Percentiles rank a stretch among this genome's conserved stretches.
Conservation (phyloP, 1,284 basidiomycete genomes). For the Wallemia ichthyophaga region DNA sequence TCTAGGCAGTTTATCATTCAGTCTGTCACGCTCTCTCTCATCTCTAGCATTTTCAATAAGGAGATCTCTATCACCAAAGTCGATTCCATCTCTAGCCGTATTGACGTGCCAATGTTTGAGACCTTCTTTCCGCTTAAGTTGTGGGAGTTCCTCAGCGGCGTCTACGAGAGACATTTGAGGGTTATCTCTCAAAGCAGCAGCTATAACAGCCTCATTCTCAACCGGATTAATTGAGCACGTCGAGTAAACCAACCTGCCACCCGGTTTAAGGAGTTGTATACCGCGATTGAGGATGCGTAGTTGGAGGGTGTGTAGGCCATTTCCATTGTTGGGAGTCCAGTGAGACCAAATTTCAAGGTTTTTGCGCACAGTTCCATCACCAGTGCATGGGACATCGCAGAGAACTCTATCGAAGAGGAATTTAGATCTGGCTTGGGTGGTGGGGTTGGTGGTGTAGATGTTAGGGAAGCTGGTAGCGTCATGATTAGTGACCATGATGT, state of each 20-base stretch:
- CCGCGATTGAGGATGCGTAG: conserved; percentile 69
- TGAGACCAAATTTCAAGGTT: conserved; percentile 84
- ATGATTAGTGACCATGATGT: conserved; percentile 79
- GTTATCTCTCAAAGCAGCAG: conserved; percentile 41
- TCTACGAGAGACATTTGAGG: conserved; percentile 22
- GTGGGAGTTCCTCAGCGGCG: not conserved
- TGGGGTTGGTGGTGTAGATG: conserved; percentile 23
- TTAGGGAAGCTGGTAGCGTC: conserved; percentile 72
- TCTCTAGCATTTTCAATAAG: conserved; percentile 17
- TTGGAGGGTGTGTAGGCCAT: conserved; percentile 70
- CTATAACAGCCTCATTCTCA: conserved; percentile 90
- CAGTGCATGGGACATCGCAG: conserved; percentile 90
- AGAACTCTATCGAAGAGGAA: conserved; percentile 77
- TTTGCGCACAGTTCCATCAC: conserved; percentile 86
- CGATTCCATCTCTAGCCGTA: not conserved
- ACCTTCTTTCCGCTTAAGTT: not conserved
- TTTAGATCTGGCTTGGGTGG: conserved; percentile 9
- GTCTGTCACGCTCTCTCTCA: conserved; percentile 18
- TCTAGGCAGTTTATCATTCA: conserved; percentile 9
- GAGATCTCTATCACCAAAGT: not conserved
- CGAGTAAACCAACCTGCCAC: conserved; percentile 82
- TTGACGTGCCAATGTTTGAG: not conserved
- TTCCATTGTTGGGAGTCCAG: conserved; percentile 67
- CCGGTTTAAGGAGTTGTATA: conserved; percentile 59
- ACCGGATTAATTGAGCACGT: conserved; percentile 93